Evolutionary conservation across 352 stramenopile species (phyloP).

Genomic region (Phytophthora megakarya): DNA sequence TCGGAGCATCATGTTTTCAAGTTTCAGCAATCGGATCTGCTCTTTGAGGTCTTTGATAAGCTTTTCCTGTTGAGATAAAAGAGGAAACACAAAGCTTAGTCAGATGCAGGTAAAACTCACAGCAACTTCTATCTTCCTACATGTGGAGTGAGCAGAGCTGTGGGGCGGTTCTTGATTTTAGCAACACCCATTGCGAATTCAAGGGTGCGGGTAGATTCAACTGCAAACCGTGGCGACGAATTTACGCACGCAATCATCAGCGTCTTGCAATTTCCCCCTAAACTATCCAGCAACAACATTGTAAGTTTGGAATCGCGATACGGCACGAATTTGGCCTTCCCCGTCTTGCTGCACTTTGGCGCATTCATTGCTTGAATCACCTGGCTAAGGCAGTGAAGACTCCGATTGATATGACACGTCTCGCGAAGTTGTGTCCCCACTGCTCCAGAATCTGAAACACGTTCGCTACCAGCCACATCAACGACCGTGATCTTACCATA

Average conservation of each 20-base stretch:
- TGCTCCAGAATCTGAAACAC: slow-evolving; percentile 61
- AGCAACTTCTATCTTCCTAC: slow-evolving; percentile 24
- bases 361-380: slow-evolving; percentile 78
- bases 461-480: slow-evolving; percentile 73
- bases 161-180: slow-evolving; percentile 79
- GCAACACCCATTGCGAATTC: slow-evolving; percentile 83
- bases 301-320: slow-evolving; percentile 78
- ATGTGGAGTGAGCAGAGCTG: slow-evolving; percentile 66
- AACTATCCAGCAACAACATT: slow-evolving; percentile 74
- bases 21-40: slow-evolving; percentile 66
- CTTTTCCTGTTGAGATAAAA: slow-evolving; percentile 50
- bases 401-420: slow-evolving; percentile 82
- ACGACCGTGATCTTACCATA: slow-evolving; percentile 83
- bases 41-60: slow-evolving; percentile 71
- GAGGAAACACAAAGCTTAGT: background rate
- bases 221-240: slow-evolving; percentile 52
- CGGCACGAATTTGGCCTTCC: slow-evolving; percentile 65
- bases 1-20: slow-evolving; percentile 75
- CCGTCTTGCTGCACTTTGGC: slow-evolving; percentile 31
- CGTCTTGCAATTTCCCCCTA: slow-evolving; percentile 77
- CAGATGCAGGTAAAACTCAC: background rate
- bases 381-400: slow-evolving; percentile 75
- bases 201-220: slow-evolving; percentile 68
- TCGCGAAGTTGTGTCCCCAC: slow-evolving; percentile 71
- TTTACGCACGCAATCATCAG: slow-evolving; percentile 85